phyloP scores from a whole-genome alignment of 164 flowering plant species.

The Chimonanthus praecox region DNA sequence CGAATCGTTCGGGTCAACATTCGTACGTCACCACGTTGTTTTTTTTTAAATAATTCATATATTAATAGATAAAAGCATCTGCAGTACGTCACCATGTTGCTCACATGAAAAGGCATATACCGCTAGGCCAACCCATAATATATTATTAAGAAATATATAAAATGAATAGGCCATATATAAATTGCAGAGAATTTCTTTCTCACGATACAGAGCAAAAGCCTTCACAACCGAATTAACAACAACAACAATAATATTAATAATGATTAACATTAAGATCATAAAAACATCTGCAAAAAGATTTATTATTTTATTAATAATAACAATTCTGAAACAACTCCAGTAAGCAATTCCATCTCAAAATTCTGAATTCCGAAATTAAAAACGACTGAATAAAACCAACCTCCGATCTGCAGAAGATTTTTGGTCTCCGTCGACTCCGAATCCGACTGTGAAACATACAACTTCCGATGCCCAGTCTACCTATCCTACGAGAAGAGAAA shows the following conservation, averaged over 20 bases:
- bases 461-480: not conserved
- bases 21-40: too few species aligned
- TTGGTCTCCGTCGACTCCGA: not conserved
- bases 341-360: not conserved
- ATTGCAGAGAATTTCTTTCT: too few species aligned
- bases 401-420: conserved; percentile 13
- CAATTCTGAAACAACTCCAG: not conserved
- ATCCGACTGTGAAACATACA: not conserved
- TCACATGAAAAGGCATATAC: too few species aligned
- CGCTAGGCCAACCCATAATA: too few species aligned
- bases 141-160: too few species aligned
- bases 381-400: conserved; percentile 1
- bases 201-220: too few species aligned
- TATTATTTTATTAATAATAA: not conserved
- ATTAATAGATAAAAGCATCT: too few species aligned
- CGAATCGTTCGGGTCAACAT: too few species aligned
- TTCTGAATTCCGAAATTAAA: not conserved
- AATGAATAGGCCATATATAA: too few species aligned
- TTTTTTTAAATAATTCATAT: too few species aligned
- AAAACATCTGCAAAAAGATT: not conserved
- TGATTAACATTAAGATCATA: not conserved
- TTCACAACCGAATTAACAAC: not conserved
- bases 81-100: too few species aligned
- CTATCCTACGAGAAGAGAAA: not conserved
- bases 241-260: not conserved